Conservation (phyloP, 345 rosid species). For the Rhizophora mangle region DNA sequence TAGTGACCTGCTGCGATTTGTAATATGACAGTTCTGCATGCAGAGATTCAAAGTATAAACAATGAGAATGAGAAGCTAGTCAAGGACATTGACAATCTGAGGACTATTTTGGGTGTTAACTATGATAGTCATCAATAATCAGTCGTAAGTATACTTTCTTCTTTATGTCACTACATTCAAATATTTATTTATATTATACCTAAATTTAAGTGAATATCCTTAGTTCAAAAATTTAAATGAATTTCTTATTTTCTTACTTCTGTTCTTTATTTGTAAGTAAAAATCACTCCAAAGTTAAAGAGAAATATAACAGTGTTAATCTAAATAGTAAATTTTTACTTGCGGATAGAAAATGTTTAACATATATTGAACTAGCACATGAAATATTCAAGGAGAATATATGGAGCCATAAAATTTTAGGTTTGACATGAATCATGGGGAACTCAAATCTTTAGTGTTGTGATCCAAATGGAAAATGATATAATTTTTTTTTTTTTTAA, state of each 20-base stretch:
- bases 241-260: not conserved
- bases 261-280: not conserved
- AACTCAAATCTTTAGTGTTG: too few species aligned
- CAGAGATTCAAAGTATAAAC: slow-evolving; percentile 30
- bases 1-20: not conserved
- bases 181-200: not conserved
- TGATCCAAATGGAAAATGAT: too few species aligned
- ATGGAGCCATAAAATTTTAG: too few species aligned
- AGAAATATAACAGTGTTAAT: not conserved
- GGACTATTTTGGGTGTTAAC: slow-evolving; percentile 16
- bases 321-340: too few species aligned
- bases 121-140: slow-evolving; percentile 1
- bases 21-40: slow-evolving; percentile 35
- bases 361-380: too few species aligned
- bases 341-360: too few species aligned
- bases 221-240: not conserved
- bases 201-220: not conserved
- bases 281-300: too few species aligned
- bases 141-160: slow-evolving; percentile 9
- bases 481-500: too few species aligned
- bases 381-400: too few species aligned
- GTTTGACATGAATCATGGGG: too few species aligned
- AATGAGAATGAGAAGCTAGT: slow-evolving; percentile 37
- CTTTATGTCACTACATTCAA: not conserved
- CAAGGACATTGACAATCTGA: slow-evolving; percentile 34